Evolutionary conservation across 192 early-diverging fungal species (phyloP).

Genomic region (Umbelopsis isabellina): DNA sequence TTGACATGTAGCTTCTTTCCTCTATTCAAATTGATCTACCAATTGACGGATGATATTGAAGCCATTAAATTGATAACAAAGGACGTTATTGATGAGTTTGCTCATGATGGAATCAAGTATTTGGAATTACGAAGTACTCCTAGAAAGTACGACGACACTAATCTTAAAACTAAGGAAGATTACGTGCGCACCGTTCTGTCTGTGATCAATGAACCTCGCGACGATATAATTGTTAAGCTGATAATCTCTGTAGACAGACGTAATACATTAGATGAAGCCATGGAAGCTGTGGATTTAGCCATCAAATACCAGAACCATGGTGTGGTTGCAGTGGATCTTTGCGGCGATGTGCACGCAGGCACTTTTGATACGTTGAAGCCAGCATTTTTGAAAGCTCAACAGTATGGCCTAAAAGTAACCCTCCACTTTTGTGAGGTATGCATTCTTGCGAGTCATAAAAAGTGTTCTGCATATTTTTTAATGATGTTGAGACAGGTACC

Average conservation of each 20-base stretch:
- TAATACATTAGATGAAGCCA: conserved; percentile 47
- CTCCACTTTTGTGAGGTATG: conserved; percentile 59
- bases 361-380: conserved; percentile 42
- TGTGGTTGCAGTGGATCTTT: conserved; percentile 65
- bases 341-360: conserved; percentile 55
- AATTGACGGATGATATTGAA: conserved; percentile 52
- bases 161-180: conserved; percentile 49
- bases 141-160: conserved; percentile 43
- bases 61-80: conserved; percentile 42
- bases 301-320: conserved; percentile 35
- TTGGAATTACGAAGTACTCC: conserved; percentile 65
- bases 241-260: conserved; percentile 60
- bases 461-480: background rate
- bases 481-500: conserved; percentile 6
- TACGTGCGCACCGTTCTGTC: conserved; percentile 50
- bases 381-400: conserved; percentile 53
- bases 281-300: conserved; percentile 58
- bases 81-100: conserved; percentile 54
- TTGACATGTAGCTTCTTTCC: conserved; percentile 51
- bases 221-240: conserved; percentile 47
- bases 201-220: conserved; percentile 14
- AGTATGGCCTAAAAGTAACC: conserved; percentile 52
- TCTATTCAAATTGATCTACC: conserved; percentile 60
- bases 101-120: conserved; percentile 55
- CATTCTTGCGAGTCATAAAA: background rate